Evolutionary conservation across 441 rosid species (phyloP).

Genomic region (Mallotus repandus): DNA sequence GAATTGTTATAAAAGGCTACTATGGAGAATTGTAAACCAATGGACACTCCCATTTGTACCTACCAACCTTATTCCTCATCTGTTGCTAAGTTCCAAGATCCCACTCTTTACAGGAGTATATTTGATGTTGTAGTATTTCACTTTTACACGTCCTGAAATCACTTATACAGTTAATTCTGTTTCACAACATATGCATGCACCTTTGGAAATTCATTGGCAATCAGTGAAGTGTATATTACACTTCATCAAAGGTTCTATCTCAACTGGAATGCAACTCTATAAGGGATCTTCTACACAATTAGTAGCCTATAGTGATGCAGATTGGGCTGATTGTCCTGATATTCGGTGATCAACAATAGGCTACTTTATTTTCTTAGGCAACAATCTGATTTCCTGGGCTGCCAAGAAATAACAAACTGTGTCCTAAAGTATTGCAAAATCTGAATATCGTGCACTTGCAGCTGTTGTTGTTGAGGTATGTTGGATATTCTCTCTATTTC

Average conservation of each 20-base stretch:
- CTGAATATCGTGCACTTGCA: not conserved
- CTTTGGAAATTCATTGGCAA: no score
- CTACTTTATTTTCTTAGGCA: not conserved
- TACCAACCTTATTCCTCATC: no score
- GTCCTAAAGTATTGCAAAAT: not conserved
- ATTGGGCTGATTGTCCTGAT: not conserved
- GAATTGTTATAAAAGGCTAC: no score
- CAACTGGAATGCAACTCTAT: not conserved
- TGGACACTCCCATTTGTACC: no score
- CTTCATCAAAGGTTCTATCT: not conserved
- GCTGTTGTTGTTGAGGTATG: not conserved
- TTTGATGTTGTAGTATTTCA: no score
- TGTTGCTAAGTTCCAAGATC: not conserved
- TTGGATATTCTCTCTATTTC: not conserved
- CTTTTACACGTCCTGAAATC: no score
- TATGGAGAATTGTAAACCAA: no score
- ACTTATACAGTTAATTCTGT: no score
- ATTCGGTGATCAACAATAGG: not conserved
- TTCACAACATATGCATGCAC: no score
- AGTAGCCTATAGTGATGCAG: not conserved
- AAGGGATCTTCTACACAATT: not conserved
- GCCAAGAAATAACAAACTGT: not conserved
- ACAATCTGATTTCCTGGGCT: not conserved
- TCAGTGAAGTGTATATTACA: not conserved
- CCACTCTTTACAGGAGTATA: not conserved